Evolutionary conservation across 441 rosid species (phyloP).

Genomic region (Populus hybrid): DNA sequence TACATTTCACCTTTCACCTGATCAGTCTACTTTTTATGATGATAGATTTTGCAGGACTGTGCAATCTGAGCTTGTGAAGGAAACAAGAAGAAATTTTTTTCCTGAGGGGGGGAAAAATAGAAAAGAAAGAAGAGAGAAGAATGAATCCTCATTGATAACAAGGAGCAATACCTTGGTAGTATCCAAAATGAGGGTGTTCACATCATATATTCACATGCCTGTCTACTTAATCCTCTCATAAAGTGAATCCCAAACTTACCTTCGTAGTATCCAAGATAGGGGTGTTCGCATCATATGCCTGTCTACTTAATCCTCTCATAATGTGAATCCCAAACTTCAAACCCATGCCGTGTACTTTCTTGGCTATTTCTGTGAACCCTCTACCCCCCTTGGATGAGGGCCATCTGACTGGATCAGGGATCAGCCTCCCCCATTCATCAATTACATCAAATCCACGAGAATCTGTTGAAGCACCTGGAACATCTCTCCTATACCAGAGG

Average conservation of each 20-base stretch:
- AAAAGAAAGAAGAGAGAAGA: neutral
- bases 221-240: too few relatives aligned
- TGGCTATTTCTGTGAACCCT: slow-evolving; percentile 79
- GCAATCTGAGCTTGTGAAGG: neutral
- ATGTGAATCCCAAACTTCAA: slow-evolving; percentile 95
- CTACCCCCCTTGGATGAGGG: slow-evolving; percentile 83
- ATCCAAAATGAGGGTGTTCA: slow-evolving; percentile 69
- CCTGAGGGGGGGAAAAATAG: neutral
- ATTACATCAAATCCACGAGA: slow-evolving; percentile 85
- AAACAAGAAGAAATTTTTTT: neutral
- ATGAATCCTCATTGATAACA: neutral
- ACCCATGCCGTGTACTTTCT: slow-evolving; percentile 74
- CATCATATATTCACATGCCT: slow-evolving; percentile 48
- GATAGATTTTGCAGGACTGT: neutral
- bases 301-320: slow-evolving; percentile 40
- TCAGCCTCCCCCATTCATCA: slow-evolving; percentile 91
- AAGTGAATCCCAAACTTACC: too few relatives aligned
- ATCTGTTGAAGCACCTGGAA: slow-evolving; percentile 63
- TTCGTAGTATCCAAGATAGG: too few relatives aligned
- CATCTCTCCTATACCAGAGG: slow-evolving; percentile 91
- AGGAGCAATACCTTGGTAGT: slow-evolving; percentile 38
- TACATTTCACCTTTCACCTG: neutral
- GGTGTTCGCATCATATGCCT: too few relatives aligned
- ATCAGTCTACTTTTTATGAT: neutral
- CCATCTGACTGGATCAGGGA: slow-evolving; percentile 82